Conservation (phyloP, 495 filamentous ascomycete genomes). For the Xylaria acuta region DNA sequence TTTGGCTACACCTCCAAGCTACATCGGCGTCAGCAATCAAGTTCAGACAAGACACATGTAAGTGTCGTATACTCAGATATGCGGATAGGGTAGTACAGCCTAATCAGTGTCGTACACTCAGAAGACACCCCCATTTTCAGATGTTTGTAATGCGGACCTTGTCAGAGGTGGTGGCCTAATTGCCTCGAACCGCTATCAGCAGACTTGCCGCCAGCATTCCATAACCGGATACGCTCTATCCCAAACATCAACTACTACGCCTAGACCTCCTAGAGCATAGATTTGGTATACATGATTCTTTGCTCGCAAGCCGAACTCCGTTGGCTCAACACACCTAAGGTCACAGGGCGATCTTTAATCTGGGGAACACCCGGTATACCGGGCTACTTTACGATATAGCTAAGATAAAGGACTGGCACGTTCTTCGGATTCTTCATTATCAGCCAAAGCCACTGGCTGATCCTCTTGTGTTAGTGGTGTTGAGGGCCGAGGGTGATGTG, state of each 20-base stretch:
- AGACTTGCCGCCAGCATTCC: not conserved
- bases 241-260: not conserved
- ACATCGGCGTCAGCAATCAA: constrained; percentile 2
- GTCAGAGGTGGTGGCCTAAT: constrained; percentile 11
- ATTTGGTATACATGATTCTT: not conserved
- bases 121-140: not conserved
- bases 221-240: not conserved
- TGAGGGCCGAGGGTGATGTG: not conserved
- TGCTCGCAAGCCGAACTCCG: not conserved
- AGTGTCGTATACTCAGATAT: not conserved
- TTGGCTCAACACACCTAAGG: not conserved
- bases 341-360: not conserved
- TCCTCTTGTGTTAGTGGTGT: not conserved
- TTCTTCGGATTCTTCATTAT: not conserved
- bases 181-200: not conserved
- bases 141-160: not conserved
- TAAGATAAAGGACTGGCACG: not conserved
- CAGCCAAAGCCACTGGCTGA: constrained; percentile 2
- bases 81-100: constrained; percentile 10
- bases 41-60: constrained; percentile 16
- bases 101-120: not conserved
- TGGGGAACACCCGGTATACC: not conserved
- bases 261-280: not conserved
- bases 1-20: not conserved
- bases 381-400: not conserved